A percentile compares a stretch with the other conserved stretches of the same genome.
Conservation (phyloP, 768 basidiomycete genomes). For the Hypholoma fasciculare region DNA sequence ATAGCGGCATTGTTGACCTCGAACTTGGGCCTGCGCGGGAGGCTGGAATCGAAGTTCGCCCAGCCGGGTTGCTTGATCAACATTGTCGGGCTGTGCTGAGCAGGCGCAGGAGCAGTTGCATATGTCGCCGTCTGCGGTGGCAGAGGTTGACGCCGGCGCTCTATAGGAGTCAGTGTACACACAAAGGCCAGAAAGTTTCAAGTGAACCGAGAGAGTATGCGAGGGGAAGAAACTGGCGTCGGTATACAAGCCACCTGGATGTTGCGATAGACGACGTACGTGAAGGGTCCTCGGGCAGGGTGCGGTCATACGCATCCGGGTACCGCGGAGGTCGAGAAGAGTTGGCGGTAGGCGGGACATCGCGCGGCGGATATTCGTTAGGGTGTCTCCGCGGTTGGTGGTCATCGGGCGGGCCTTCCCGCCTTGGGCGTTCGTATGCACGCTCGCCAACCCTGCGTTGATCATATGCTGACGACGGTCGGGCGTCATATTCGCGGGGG, state of each 20-base stretch:
- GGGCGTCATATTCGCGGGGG: not conserved
- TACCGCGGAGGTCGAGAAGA: not conserved
- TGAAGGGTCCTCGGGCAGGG: conserved; percentile 20
- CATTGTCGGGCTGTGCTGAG: not conserved
- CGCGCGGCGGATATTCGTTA: not conserved
- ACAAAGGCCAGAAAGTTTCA: conserved; percentile 3
- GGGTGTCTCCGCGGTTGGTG: not conserved
- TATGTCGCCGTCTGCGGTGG: conserved; percentile 45
- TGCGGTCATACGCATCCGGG: conserved; percentile 3
- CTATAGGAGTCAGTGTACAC: conserved; percentile 18
- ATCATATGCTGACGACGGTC: conserved; percentile 2
- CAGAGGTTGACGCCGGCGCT: conserved; percentile 41
- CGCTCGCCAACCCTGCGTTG: not conserved
- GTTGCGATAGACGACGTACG: conserved; percentile 31
- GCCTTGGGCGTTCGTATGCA: not conserved
- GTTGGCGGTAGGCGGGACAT: not conserved
- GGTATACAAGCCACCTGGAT: conserved; percentile 11
- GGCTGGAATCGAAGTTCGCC: conserved; percentile 6
- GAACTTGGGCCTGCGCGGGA: conserved; percentile 1
- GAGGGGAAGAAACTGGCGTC: conserved; percentile 17
- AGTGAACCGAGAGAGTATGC: conserved; percentile 5
- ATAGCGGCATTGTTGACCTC: not conserved
- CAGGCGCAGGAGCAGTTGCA: conserved; percentile 11
- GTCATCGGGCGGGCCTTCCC: not conserved
- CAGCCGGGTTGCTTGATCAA: conserved; percentile 9